Evolutionary conservation across 306 rosid species (phyloP).

Genomic region (Dryas alaskensis): DNA sequence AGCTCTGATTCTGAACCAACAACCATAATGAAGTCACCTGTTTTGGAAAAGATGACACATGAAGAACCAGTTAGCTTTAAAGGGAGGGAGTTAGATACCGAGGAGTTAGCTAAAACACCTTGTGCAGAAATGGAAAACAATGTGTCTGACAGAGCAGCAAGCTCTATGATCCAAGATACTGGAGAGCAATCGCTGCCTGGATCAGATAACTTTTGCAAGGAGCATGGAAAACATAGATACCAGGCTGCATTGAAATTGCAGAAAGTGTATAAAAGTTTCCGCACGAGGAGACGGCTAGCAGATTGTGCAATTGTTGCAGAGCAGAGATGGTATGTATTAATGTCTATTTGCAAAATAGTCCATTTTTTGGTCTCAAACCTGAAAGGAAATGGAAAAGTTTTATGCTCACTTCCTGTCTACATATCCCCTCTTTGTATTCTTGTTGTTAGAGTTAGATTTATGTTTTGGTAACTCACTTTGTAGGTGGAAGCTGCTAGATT

Average conservation of each 20-base stretch:
- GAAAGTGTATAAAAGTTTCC: slow-evolving; percentile 89
- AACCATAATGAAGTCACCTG: slow-evolving; percentile 12
- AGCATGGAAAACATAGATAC: slow-evolving; percentile 28
- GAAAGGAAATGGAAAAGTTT: neutral
- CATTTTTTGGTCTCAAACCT: neutral
- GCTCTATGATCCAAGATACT: slow-evolving; percentile 7
- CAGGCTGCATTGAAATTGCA: slow-evolving; percentile 76
- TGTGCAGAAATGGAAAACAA: slow-evolving; percentile 34
- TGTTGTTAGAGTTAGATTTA: slow-evolving; percentile 1
- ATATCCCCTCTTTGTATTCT: neutral
- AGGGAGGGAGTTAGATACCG: slow-evolving; percentile 37
- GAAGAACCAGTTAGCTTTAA: slow-evolving; percentile 44
- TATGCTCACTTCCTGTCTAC: neutral
- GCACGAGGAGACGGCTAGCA: slow-evolving; percentile 78
- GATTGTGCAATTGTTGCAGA: slow-evolving; percentile 91
- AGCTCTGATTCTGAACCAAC: slow-evolving; percentile 32
- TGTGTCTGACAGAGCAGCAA: slow-evolving; percentile 30
- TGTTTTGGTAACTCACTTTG: slow-evolving; percentile 16
- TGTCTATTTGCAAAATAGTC: neutral
- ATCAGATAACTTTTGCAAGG: slow-evolving; percentile 35
- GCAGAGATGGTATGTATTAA: slow-evolving; percentile 72
- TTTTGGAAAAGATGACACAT: slow-evolving; percentile 37
- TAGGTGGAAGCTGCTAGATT: slow-evolving; percentile 88
- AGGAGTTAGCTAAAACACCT: slow-evolving; percentile 40
- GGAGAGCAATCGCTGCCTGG: slow-evolving; percentile 18